Evolutionary conservation across 2,329 filamentous ascomycete genomes (phyloP).

Genomic region (Byssochlamys sp.): DNA sequence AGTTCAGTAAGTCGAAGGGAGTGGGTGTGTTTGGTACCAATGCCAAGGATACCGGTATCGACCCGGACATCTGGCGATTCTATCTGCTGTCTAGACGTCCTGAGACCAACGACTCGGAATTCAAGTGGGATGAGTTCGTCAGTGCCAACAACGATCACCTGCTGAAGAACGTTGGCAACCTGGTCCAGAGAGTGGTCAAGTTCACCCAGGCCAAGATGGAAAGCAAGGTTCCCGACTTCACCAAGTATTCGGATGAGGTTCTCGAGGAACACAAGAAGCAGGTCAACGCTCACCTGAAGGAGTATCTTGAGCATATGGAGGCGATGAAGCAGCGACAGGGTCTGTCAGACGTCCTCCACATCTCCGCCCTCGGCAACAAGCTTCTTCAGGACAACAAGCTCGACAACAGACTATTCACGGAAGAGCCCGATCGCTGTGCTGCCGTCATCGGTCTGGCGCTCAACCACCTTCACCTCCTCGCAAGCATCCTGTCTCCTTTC

Average conservation of each 20-base stretch:
- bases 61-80: slow-evolving; percentile 84
- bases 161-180: slow-evolving; percentile 62
- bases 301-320: slow-evolving; percentile 51
- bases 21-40: slow-evolving; percentile 88
- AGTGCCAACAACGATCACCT: slow-evolving; percentile 80
- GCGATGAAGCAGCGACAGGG: slow-evolving; percentile 51
- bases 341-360: slow-evolving; percentile 45
- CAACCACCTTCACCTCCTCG: slow-evolving; percentile 73
- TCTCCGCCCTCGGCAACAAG: slow-evolving; percentile 51
- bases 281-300: slow-evolving; percentile 44
- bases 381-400: slow-evolving; percentile 52
- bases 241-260: slow-evolving; percentile 30
- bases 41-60: slow-evolving; percentile 74
- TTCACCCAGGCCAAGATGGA: slow-evolving; percentile 46
- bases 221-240: slow-evolving; percentile 25
- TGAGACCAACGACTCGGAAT: slow-evolving; percentile 77
- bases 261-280: slow-evolving; percentile 35
- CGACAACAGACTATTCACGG: slow-evolving; percentile 52
- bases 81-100: slow-evolving; percentile 79
- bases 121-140: slow-evolving; percentile 79
- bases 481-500: slow-evolving; percentile 70
- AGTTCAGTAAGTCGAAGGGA: slow-evolving; percentile 84
- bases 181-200: slow-evolving; percentile 65
- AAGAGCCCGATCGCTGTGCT: slow-evolving; percentile 50
- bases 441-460: slow-evolving; percentile 66